phyloP scores from a whole-genome alignment of 257 asterid genomes.

The Solanum clarkiae region DNA sequence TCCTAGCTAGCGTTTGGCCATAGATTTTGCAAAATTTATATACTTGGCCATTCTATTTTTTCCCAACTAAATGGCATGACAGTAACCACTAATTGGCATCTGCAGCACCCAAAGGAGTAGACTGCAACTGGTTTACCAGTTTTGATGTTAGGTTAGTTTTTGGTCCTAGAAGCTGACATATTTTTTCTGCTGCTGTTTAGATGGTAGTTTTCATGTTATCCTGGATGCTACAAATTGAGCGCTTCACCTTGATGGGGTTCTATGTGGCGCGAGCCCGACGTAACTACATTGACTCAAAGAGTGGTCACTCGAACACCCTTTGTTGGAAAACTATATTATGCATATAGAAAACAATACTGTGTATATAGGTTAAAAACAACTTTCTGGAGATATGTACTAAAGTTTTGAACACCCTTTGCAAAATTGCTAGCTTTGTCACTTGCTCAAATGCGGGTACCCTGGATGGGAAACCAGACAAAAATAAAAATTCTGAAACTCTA shows the following conservation, averaged over 20 bases:
- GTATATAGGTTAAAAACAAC: not conserved
- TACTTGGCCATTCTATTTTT: not conserved
- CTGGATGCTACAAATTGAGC: not conserved
- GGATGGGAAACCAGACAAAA: not conserved
- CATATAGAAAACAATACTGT: not conserved
- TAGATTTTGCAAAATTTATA: not conserved
- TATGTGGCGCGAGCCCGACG: not conserved
- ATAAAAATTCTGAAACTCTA: not conserved
- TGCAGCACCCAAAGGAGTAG: not conserved
- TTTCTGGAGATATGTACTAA: not conserved
- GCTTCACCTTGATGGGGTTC: not conserved
- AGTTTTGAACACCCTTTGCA: not conserved
- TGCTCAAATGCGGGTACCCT: not conserved
- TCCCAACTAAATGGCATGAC: too few relatives aligned
- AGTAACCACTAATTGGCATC: not conserved
- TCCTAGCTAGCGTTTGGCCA: not conserved
- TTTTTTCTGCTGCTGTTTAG: not conserved
- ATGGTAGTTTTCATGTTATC: not conserved
- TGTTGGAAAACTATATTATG: not conserved
- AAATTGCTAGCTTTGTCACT: not conserved
- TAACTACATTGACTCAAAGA: too few relatives aligned
- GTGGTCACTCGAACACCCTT: not conserved
- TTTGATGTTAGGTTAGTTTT: not conserved
- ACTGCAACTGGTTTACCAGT: not conserved
- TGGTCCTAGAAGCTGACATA: not conserved